These are phyloP conservation scores for Tetraselmis chui DNA, from an alignment of 139 green algal genomes.

Conservation along the genomic window DNA sequence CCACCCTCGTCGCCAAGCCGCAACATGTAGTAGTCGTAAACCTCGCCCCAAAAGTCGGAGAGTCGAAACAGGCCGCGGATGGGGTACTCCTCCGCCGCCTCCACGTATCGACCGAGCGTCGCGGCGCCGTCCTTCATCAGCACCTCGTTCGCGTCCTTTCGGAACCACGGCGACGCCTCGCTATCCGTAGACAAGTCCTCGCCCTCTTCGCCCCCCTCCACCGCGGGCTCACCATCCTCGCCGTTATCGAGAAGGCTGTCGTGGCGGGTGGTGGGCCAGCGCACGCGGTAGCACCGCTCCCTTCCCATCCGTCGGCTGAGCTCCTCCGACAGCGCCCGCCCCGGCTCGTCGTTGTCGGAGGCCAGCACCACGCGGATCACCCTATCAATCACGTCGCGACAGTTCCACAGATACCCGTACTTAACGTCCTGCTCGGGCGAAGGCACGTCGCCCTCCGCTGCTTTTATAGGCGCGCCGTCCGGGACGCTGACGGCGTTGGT, in stretches of 20 bases:
- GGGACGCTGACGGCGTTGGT: constrained; percentile 61
- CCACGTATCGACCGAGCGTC: constrained; percentile 48
- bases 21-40: constrained; percentile 53
- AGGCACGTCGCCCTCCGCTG: constrained; percentile 43
- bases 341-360: constrained; percentile 76
- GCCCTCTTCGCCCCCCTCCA: not conserved
- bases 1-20: constrained; percentile 38
- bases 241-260: constrained; percentile 8
- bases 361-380: constrained; percentile 56
- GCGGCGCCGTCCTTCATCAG: constrained; percentile 59
- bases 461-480: constrained; percentile 55
- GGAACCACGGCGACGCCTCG: constrained; percentile 13
- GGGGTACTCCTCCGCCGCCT: constrained; percentile 61
- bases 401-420: constrained; percentile 75
- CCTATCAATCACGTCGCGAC: constrained; percentile 15
- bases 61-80: constrained; percentile 71
- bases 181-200: too few relatives aligned
- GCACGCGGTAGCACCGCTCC: constrained; percentile 68
- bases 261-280: constrained; percentile 33
- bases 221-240: not conserved
- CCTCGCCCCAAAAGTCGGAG: constrained; percentile 54
- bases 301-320: constrained; percentile 70
- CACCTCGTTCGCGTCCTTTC: constrained; percentile 93
- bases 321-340: constrained; percentile 75
- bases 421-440: constrained; percentile 54